Evolutionary conservation across 768 basidiomycete species (phyloP).

Genomic region (Mycena leptocephala): DNA sequence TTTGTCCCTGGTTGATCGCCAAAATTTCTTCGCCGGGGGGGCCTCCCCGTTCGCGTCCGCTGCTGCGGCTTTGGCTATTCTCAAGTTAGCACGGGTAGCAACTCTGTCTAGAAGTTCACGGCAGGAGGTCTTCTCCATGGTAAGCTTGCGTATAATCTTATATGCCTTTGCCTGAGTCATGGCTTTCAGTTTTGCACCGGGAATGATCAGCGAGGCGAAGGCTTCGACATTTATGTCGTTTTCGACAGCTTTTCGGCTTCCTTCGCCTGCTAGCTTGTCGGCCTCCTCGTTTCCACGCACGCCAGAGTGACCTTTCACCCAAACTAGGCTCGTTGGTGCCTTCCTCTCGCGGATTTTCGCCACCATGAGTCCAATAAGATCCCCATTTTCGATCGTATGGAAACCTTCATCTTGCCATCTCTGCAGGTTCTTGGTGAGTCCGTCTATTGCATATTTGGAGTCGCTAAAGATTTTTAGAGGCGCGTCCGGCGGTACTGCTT

Average conservation of each 20-base stretch:
- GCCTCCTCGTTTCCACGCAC: too few relatives aligned
- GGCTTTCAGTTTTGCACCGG: not conserved
- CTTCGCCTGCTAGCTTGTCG: not conserved
- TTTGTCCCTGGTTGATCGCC: constrained; percentile 27
- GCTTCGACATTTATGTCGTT: not conserved
- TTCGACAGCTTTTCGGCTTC: not conserved
- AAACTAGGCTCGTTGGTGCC: not conserved
- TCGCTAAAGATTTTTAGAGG: not conserved
- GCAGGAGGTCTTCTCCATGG: too few relatives aligned
- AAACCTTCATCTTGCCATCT: not conserved
- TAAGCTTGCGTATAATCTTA: too few relatives aligned
- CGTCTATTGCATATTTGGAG: not conserved
- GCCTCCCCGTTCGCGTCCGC: not conserved
- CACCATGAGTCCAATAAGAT: not conserved
- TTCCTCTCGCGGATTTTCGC: not conserved
- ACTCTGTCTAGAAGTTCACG: not conserved
- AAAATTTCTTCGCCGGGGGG: constrained; percentile 6
- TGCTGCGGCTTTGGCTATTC: not conserved
- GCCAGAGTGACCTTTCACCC: too few relatives aligned
- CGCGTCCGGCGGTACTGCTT: not conserved
- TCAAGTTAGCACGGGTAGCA: not conserved
- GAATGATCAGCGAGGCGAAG: not conserved
- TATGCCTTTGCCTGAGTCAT: too few relatives aligned
- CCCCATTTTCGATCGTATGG: not conserved
- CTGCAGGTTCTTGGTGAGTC: not conserved